These are phyloP conservation scores for Reutealis trisperma DNA, from an alignment of 345 rosid species.

Conservation along the genomic window DNA sequence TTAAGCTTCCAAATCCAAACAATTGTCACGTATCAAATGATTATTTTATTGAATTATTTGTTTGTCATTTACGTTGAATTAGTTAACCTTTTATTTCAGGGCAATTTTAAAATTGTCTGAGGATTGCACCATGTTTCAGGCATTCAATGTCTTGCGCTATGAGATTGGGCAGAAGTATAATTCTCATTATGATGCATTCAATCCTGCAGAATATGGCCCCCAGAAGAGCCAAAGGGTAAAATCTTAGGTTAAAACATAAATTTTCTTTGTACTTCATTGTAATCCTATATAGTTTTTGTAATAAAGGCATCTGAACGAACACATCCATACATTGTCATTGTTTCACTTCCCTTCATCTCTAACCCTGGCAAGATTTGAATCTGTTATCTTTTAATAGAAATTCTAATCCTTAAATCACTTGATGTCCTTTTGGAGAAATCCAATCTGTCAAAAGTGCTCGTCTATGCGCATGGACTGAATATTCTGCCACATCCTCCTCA, in stretches of 20 bases:
- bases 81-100: slow-evolving; percentile 42
- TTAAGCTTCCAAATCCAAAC: neutral
- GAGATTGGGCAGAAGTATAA: slow-evolving; percentile 87
- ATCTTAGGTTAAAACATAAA: neutral
- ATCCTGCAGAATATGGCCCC: slow-evolving; percentile 74
- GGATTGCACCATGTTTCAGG: slow-evolving; percentile 60
- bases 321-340: neutral
- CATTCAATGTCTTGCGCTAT: slow-evolving; percentile 82
- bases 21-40: neutral
- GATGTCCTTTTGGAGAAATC: neutral
- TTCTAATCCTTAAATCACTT: neutral
- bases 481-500: too few species aligned
- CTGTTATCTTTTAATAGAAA: neutral
- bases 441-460: neutral
- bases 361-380: neutral
- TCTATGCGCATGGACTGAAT: neutral
- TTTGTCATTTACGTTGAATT: slow-evolving; percentile 25
- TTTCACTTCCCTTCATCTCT: neutral
- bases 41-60: neutral
- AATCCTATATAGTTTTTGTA: neutral
- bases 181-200: slow-evolving; percentile 85
- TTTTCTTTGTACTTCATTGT: slow-evolving; percentile 3
- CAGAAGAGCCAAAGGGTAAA: slow-evolving; percentile 63
- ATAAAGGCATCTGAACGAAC: neutral
- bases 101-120: slow-evolving; percentile 35